Conservation (phyloP, 2,329 filamentous ascomycete genomes). For the Pseudogymnoascus sp. region DNA sequence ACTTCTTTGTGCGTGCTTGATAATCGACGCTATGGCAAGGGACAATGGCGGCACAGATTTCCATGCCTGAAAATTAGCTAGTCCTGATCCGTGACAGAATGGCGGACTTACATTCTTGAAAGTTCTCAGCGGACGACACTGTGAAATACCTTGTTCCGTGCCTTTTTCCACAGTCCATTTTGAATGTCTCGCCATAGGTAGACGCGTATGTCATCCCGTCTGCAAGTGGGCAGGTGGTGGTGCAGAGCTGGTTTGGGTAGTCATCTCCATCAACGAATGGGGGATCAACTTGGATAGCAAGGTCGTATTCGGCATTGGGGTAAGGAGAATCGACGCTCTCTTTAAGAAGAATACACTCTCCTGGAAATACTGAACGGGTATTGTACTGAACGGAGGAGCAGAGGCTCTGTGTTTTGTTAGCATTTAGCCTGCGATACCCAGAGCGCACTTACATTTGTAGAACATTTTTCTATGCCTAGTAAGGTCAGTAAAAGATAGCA, state of each 20-base stretch:
- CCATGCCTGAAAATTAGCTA: slow-evolving; percentile 14
- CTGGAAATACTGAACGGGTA: neutral
- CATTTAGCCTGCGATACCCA: neutral
- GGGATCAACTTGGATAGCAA: slow-evolving; percentile 14
- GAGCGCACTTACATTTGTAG: slow-evolving; percentile 12
- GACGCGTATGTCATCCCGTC: slow-evolving; percentile 14
- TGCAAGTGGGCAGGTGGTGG: slow-evolving; percentile 13
- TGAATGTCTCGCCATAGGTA: slow-evolving; percentile 13
- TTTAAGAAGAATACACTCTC: neutral
- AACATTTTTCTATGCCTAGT: slow-evolving; percentile 3
- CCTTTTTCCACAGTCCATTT: slow-evolving; percentile 12
- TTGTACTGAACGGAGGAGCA: neutral
- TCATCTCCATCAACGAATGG: slow-evolving; percentile 12
- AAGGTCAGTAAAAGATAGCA: neutral
- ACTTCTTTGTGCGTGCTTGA: slow-evolving; percentile 13
- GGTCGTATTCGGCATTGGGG: slow-evolving; percentile 6
- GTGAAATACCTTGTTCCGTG: slow-evolving; percentile 13
- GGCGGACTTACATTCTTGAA: neutral
- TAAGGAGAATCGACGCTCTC: neutral
- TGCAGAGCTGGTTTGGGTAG: slow-evolving; percentile 14
- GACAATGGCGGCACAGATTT: slow-evolving; percentile 14
- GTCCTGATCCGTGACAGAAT: slow-evolving; percentile 12
- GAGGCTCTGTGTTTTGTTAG: neutral
- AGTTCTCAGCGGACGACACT: neutral
- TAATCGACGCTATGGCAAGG: slow-evolving; percentile 15